phyloP scores from a whole-genome alignment of 2,329 filamentous ascomycete species.

The Penicillium sp. region DNA sequence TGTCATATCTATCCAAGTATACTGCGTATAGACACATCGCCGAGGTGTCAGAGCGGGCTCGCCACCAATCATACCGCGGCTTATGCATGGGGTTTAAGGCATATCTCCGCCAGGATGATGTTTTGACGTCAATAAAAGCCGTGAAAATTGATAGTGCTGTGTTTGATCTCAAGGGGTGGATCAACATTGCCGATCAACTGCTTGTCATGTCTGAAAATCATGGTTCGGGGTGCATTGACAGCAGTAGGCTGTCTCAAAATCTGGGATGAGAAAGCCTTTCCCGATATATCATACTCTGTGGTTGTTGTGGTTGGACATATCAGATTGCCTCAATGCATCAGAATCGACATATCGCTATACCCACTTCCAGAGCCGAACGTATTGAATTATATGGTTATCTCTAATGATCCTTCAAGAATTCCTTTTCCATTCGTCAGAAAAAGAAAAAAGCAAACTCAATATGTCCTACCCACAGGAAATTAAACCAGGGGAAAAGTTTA shows the following conservation, averaged over 20 bases:
- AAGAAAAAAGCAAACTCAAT: background rate
- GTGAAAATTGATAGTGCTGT: conserved; percentile 1
- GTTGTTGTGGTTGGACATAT: background rate
- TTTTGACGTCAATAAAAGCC: conserved; percentile 7
- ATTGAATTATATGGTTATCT: background rate
- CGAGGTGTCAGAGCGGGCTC: background rate
- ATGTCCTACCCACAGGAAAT: background rate
- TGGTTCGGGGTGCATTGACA: conserved; percentile 3
- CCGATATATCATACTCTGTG: conserved; percentile 3
- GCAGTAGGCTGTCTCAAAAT: background rate
- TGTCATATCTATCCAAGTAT: conserved; percentile 15
- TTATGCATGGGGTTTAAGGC: background rate
- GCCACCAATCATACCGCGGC: conserved; percentile 5
- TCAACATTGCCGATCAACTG: background rate
- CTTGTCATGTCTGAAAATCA: background rate
- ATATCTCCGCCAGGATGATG: background rate
- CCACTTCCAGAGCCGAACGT: background rate
- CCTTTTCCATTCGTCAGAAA: background rate
- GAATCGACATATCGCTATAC: background rate
- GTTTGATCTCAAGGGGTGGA: conserved; percentile 3
- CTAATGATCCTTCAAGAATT: background rate
- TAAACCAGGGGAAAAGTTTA: background rate
- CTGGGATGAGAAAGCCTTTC: background rate
- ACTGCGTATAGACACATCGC: background rate
- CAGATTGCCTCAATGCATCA: background rate